Conservation (phyloP, 306 rosid genomes). For the Cucurbita moschata region DNA sequence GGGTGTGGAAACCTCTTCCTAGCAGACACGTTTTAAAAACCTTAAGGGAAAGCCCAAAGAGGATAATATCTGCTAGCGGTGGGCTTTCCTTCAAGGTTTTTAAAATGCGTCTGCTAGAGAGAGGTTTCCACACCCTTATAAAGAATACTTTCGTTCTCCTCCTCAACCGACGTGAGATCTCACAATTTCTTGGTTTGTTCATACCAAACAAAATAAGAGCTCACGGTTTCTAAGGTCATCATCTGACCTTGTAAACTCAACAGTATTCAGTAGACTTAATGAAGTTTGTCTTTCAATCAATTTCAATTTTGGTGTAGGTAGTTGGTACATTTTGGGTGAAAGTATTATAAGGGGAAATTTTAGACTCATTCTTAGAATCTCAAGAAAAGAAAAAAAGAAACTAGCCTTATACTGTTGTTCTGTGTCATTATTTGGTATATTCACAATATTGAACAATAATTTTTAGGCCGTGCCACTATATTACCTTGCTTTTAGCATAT, state of each 20-base stretch:
- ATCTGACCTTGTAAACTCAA: background rate
- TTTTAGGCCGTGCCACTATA: background rate
- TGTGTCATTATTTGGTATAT: background rate
- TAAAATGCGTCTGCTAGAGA: too few species aligned
- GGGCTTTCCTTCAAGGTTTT: too few species aligned
- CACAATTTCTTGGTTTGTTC: background rate
- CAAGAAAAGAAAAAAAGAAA: background rate
- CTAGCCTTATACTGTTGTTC: background rate
- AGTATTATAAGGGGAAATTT: background rate
- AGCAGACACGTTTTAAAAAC: too few species aligned
- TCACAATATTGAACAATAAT: background rate
- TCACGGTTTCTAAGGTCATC: background rate
- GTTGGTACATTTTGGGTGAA: background rate
- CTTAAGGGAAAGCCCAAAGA: too few species aligned
- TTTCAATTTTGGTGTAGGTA: background rate
- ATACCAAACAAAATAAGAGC: background rate
- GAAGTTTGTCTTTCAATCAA: background rate
- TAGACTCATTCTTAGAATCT: background rate
- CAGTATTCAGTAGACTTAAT: background rate
- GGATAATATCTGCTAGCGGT: too few species aligned
- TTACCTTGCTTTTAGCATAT: background rate
- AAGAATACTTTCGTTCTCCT: too few species aligned
- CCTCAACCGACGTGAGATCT: too few species aligned
- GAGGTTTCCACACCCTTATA: too few species aligned
- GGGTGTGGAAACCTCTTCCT: too few species aligned